phyloP scores from a whole-genome alignment of 345 rosid species.

The Syzygium oleosum region DNA sequence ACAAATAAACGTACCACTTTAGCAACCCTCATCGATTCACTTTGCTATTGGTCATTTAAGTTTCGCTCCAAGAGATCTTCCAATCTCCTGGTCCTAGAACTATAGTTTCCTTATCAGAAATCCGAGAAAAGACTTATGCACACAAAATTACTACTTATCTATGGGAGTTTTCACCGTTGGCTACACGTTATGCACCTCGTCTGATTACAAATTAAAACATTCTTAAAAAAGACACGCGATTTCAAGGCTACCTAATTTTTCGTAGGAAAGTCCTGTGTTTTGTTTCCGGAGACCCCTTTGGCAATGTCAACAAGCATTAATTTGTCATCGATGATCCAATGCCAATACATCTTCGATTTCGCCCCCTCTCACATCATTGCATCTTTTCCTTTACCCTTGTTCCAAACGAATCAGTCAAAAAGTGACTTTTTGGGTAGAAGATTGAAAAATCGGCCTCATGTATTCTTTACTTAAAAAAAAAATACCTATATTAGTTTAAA shows the following conservation, averaged over 20 bases:
- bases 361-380: neutral
- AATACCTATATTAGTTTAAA: neutral
- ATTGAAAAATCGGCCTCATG: neutral
- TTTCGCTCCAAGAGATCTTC: neutral
- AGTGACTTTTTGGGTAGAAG: neutral
- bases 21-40: neutral
- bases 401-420: neutral
- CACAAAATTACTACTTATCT: neutral
- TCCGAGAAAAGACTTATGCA: fast-evolving
- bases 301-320: neutral
- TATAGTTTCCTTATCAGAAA: neutral
- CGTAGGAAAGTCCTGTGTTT: neutral
- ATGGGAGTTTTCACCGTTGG: neutral
- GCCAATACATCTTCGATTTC: neutral
- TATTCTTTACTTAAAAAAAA: neutral
- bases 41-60: neutral
- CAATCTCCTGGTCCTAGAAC: neutral
- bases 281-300: neutral
- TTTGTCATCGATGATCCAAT: neutral
- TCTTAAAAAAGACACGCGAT: neutral
- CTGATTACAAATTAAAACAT: neutral
- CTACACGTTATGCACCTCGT: neutral
- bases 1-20: neutral
- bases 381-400: neutral
- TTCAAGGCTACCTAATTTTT: neutral